These are phyloP conservation scores for Metschnikowia lunata DNA, from an alignment of 805 yeast species.

Conservation along the genomic window DNA sequence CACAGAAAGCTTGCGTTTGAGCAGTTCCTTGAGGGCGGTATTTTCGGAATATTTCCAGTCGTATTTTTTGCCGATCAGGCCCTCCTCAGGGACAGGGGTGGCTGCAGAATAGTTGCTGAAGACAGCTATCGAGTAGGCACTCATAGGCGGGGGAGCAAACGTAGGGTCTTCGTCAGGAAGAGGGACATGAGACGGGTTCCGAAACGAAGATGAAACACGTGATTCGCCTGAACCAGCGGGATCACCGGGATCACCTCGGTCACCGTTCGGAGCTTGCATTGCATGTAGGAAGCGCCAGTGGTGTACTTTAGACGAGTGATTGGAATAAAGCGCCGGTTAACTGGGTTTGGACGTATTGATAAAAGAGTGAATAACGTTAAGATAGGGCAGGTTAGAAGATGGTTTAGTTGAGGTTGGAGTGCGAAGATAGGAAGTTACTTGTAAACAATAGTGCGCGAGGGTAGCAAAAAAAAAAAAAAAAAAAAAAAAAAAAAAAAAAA, in stretches of 20 bases:
- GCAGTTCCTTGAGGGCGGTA: slow-evolving; percentile 11
- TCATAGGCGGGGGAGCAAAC: slow-evolving; percentile 55
- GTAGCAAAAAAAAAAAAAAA: no score
- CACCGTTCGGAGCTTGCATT: slow-evolving; percentile 12
- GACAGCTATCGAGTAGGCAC: slow-evolving; percentile 54
- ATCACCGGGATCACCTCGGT: background rate
- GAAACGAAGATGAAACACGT: background rate
- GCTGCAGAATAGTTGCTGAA: slow-evolving; percentile 23
- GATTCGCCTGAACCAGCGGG: no score
- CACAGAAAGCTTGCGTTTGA: slow-evolving; percentile 30
- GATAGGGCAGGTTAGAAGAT: no score
- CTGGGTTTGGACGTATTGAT: background rate
- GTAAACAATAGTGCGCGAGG: no score
- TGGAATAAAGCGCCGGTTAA: no score
- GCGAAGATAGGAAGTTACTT: no score
- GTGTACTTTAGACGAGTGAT: no score
- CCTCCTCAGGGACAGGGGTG: background rate
- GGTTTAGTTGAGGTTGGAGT: no score
- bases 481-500: no score
- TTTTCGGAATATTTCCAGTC: slow-evolving; percentile 13
- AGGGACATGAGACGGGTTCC: background rate
- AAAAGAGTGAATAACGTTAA: no score
- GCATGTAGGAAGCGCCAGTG: slow-evolving; percentile 3
- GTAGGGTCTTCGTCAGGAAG: slow-evolving; percentile 44
- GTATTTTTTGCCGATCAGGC: background rate